A percentile compares a stretch with the other conserved stretches of the same genome.
Evolutionary conservation across 441 rosid genomes (phyloP).

Genomic region (Adansonia gregorii): DNA sequence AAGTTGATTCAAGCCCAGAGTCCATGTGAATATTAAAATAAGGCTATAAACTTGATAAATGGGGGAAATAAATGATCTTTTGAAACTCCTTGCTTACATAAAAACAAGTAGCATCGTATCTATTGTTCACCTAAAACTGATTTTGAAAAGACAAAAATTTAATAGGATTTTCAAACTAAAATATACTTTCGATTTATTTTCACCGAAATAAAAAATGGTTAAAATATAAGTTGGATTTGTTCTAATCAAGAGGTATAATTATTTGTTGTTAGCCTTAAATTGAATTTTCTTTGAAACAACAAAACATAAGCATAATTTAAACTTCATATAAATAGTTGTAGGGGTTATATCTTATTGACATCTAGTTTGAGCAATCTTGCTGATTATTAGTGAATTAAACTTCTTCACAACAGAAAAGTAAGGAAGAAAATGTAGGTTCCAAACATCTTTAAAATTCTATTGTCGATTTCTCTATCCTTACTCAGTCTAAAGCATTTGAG

Average conservation of each 20-base stretch:
- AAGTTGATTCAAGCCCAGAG: neutral
- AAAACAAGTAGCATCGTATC: neutral
- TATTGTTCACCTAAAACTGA: neutral
- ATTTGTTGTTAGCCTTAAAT: neutral
- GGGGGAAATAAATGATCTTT: neutral
- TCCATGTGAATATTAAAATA: neutral
- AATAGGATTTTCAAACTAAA: constrained; percentile 19
- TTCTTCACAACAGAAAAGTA: neutral
- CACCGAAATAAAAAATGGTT: neutral
- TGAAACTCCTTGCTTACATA: neutral
- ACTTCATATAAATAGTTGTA: neutral
- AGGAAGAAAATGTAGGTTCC: neutral
- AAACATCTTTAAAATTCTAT: neutral
- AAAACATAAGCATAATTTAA: neutral
- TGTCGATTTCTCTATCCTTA: neutral
- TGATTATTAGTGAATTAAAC: constrained; percentile 8
- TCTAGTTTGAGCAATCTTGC: neutral
- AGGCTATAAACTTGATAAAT: constrained; percentile 6
- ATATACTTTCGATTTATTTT: neutral
- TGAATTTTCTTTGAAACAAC: neutral
- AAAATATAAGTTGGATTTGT: neutral
- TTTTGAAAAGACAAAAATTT: constrained; percentile 1
- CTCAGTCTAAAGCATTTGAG: neutral
- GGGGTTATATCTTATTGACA: neutral
- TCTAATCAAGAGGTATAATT: neutral